Percentiles rank a stretch among this genome's conserved stretches.
These are phyloP conservation scores for Eremothecium gossypii DNA, from an alignment of 1,139 yeast species.

Conservation along the genomic window DNA sequence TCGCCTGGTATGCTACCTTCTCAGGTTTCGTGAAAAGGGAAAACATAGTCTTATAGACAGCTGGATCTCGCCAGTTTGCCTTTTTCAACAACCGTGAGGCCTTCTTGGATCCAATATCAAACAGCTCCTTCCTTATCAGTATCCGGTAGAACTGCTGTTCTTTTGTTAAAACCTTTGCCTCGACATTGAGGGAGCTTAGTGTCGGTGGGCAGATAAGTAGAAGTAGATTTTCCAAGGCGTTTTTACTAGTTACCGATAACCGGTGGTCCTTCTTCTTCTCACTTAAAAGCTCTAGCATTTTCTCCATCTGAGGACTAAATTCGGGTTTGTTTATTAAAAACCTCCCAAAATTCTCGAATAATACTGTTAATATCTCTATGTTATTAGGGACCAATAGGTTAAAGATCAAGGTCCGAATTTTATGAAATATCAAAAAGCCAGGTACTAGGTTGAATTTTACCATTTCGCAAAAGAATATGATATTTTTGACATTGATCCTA, in stretches of 20 bases:
- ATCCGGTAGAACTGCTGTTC: slow-evolving; percentile 44
- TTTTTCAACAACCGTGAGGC: slow-evolving; percentile 37
- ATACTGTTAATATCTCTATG: slow-evolving; percentile 53
- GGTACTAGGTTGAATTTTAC: slow-evolving; percentile 75
- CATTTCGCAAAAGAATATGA: slow-evolving; percentile 63
- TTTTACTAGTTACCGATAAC: slow-evolving; percentile 46
- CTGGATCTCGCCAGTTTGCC: slow-evolving; percentile 41
- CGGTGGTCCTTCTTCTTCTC: slow-evolving; percentile 42
- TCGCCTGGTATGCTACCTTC: slow-evolving; percentile 47
- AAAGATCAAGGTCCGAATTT: slow-evolving; percentile 47
- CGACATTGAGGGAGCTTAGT: slow-evolving; percentile 25
- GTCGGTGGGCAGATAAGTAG: slow-evolving; percentile 55
- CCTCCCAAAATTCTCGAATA: slow-evolving; percentile 70
- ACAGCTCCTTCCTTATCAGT: slow-evolving; percentile 46
- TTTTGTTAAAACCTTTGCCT: slow-evolving; percentile 27
- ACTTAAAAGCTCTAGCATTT: slow-evolving; percentile 51
- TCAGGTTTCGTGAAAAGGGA: slow-evolving; percentile 55
- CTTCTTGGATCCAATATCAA: slow-evolving; percentile 29
- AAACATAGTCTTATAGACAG: slow-evolving; percentile 36
- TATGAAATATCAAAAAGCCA: slow-evolving; percentile 60
- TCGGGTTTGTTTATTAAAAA: slow-evolving; percentile 55
- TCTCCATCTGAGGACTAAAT: slow-evolving; percentile 49
- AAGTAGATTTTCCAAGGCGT: slow-evolving; percentile 53
- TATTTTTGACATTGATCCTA: slow-evolving; percentile 45
- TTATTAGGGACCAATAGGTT: slow-evolving; percentile 48